Evolutionary conservation across 331 rosid genomes (phyloP).

Genomic region (Erythrophleum ivorense): DNA sequence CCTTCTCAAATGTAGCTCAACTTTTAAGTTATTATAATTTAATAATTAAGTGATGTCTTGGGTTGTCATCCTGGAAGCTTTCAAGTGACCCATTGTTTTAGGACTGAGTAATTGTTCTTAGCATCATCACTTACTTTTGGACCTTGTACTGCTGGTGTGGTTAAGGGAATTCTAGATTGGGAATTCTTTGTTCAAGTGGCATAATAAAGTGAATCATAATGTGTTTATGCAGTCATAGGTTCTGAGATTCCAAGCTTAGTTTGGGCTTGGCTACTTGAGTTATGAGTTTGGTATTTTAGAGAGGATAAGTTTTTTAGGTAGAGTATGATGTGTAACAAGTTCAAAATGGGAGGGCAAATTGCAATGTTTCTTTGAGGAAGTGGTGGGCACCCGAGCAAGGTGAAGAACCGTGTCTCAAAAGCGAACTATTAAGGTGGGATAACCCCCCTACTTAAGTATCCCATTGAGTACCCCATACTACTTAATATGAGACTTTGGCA

Average conservation of each 20-base stretch:
- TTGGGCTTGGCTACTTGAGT: conserved; percentile 6
- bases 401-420: no score
- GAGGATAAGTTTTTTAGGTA: neutral
- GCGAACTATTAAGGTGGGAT: no score
- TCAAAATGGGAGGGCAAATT: neutral
- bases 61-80: conserved; percentile 8
- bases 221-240: conserved; percentile 4
- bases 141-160: conserved; percentile 10
- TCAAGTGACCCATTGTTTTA: conserved; percentile 1
- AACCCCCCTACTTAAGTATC: no score
- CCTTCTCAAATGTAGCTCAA: neutral
- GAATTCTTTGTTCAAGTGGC: conserved; percentile 23
- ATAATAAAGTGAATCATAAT: neutral
- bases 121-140: conserved; percentile 2
- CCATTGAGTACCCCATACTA: no score
- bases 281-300: neutral
- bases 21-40: conserved; percentile 20
- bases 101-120: conserved; percentile 3
- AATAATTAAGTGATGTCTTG: neutral
- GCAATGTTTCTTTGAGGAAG: neutral
- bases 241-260: conserved; percentile 13
- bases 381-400: neutral
- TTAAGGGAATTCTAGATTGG: neutral
- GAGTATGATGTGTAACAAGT: conserved; percentile 12
- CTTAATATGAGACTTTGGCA: no score